These are phyloP conservation scores for Grosmannia huntii DNA, from an alignment of 2,329 filamentous ascomycete genomes.

Conservation along the genomic window DNA sequence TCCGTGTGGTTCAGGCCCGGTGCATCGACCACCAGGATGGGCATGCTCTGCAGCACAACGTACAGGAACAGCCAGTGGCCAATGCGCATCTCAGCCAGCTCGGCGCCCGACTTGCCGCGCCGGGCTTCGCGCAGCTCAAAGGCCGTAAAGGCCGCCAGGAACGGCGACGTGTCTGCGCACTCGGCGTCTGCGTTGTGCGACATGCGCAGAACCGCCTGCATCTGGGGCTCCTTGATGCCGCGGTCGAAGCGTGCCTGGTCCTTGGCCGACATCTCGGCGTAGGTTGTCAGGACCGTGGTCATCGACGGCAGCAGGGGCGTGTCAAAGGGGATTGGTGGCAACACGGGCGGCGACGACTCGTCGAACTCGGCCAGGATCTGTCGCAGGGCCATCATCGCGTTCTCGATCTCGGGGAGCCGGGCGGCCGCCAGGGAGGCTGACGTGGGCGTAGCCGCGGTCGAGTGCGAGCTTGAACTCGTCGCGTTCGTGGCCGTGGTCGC, in stretches of 20 bases:
- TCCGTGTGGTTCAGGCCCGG: constrained; percentile 56
- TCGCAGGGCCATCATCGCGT: constrained; percentile 57
- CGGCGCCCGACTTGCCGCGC: constrained; percentile 48
- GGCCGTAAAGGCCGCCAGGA: constrained; percentile 55
- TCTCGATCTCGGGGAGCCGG: constrained; percentile 30
- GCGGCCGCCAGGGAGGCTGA: constrained; percentile 20
- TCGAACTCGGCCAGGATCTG: constrained; percentile 81
- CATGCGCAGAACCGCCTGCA: constrained; percentile 62
- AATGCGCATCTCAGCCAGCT: constrained; percentile 57
- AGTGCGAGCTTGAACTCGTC: not conserved
- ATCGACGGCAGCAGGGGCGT: constrained; percentile 65
- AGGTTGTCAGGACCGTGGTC: constrained; percentile 50
- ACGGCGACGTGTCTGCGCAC: constrained; percentile 37
- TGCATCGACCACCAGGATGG: constrained; percentile 65
- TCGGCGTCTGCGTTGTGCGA: constrained; percentile 69
- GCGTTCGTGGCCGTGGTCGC: not conserved
- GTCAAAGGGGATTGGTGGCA: constrained; percentile 86
- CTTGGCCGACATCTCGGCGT: constrained; percentile 52
- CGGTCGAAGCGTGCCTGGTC: constrained; percentile 61
- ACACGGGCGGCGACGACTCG: constrained; percentile 73
- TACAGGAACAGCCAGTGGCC: constrained; percentile 78
- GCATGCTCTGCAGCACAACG: constrained; percentile 62
- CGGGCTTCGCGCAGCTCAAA: constrained; percentile 56
- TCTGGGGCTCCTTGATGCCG: constrained; percentile 67
- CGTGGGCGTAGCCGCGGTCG: not conserved